Evolutionary conservation across 768 basidiomycete species (phyloP).

Genomic region (Pleurotus tuoliensis): DNA sequence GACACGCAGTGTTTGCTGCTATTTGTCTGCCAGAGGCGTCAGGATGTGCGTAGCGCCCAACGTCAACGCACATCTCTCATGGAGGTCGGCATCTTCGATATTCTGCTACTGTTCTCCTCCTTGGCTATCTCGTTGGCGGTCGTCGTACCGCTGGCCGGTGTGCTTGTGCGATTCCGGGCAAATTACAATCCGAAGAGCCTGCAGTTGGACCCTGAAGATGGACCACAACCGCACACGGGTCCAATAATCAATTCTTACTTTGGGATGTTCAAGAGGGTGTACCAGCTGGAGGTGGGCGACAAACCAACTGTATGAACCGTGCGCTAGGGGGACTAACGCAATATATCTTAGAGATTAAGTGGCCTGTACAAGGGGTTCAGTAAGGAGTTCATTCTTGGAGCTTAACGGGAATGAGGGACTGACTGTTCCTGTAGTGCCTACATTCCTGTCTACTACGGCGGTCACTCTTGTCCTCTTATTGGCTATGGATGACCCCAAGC

Average conservation of each 20-base stretch:
- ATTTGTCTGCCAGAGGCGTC: neutral
- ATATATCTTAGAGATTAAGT: conserved; percentile 45
- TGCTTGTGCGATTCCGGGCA: conserved; percentile 73
- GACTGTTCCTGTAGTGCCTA: conserved; percentile 32
- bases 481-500: conserved; percentile 52
- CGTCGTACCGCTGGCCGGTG: conserved; percentile 60
- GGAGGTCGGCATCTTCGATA: conserved; percentile 31
- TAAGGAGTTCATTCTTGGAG: conserved; percentile 17
- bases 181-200: conserved; percentile 87
- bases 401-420: neutral
- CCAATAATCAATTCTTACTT: conserved; percentile 77
- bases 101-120: conserved; percentile 40
- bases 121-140: conserved; percentile 51
- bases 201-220: conserved; percentile 73
- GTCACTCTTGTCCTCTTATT: conserved; percentile 56
- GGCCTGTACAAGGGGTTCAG: conserved; percentile 83
- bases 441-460: conserved; percentile 44
- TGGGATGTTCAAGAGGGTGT: conserved; percentile 68
- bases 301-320: neutral
- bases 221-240: conserved; percentile 70
- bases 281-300: conserved; percentile 62
- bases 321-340: neutral
- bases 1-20: neutral
- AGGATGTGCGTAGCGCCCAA: conserved; percentile 7
- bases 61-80: conserved; percentile 12